These are phyloP conservation scores for Cicer cuneatum DNA, from an alignment of 306 rosid species.

Conservation along the genomic window DNA sequence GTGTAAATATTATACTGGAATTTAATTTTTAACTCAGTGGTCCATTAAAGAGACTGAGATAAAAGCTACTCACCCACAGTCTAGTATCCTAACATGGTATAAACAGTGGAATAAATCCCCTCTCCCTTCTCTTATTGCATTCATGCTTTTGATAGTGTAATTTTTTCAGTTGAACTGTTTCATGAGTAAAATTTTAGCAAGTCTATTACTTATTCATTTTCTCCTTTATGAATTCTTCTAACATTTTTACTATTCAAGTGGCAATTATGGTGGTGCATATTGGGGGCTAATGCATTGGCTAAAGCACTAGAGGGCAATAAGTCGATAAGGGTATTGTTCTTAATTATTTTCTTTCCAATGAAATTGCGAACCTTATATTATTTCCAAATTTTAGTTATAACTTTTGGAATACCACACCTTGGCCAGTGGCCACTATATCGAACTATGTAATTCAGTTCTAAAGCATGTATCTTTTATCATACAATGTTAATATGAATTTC, in stretches of 20 bases:
- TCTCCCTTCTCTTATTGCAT: no score
- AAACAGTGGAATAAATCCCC: no score
- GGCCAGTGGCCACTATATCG: constrained; percentile 18
- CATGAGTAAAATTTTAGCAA: no score
- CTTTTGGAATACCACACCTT: constrained; percentile 29
- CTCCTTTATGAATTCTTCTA: no score
- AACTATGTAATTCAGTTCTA: constrained; percentile 20
- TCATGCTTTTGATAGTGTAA: no score
- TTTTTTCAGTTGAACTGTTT: no score
- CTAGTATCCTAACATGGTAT: no score
- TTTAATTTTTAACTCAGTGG: no score
- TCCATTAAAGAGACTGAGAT: no score
- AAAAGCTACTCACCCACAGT: no score
- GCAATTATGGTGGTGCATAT: constrained; percentile 97
- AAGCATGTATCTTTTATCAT: not conserved
- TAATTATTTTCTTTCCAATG: constrained; percentile 44
- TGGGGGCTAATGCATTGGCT: constrained; percentile 95
- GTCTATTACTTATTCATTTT: no score
- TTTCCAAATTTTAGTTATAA: constrained; percentile 11
- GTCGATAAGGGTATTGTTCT: constrained; percentile 77
- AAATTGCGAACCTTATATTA: constrained; percentile 26
- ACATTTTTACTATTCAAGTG: constrained; percentile 64
- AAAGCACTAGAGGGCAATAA: constrained; percentile 94
- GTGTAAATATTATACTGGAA: no score
- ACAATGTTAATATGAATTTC: constrained; percentile 16